A percentile compares a stretch with the other conserved stretches of the same genome.
phyloP scores from a whole-genome alignment of 2,329 filamentous ascomycete species.

The Elsinoe arachidis region DNA sequence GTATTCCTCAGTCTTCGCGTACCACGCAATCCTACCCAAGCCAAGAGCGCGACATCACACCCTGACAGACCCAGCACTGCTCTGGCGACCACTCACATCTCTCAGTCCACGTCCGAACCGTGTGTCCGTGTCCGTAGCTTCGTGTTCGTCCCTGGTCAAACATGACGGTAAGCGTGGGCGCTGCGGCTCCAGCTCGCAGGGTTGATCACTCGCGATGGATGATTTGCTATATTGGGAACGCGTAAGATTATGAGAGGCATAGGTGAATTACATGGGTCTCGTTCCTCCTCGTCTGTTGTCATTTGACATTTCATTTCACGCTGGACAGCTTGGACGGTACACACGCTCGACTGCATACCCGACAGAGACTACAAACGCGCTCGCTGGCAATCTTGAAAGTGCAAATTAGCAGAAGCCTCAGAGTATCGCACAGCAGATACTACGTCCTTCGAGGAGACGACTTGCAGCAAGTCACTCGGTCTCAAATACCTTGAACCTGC shows the following conservation, averaged over 20 bases:
- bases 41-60: neutral
- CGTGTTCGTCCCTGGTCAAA: neutral
- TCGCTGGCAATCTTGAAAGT: too few species aligned
- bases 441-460: too few species aligned
- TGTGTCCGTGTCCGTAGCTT: slow-evolving; percentile 7
- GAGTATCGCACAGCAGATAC: too few species aligned
- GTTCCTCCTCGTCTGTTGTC: neutral
- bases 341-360: too few species aligned
- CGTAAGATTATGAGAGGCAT: neutral
- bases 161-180: slow-evolving; percentile 1
- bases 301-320: neutral
- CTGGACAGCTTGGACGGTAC: too few species aligned
- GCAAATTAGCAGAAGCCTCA: too few species aligned
- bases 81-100: neutral
- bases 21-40: neutral
- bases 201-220: neutral
- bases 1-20: neutral
- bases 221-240: neutral
- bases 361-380: too few species aligned
- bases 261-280: neutral
- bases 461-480: too few species aligned
- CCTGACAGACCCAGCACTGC: neutral
- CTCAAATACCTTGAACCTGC: too few species aligned
- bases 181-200: neutral
- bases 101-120: neutral